These are phyloP conservation scores for Arctostaphylos glauca DNA, from an alignment of 148 eudicot species.

Conservation along the genomic window DNA sequence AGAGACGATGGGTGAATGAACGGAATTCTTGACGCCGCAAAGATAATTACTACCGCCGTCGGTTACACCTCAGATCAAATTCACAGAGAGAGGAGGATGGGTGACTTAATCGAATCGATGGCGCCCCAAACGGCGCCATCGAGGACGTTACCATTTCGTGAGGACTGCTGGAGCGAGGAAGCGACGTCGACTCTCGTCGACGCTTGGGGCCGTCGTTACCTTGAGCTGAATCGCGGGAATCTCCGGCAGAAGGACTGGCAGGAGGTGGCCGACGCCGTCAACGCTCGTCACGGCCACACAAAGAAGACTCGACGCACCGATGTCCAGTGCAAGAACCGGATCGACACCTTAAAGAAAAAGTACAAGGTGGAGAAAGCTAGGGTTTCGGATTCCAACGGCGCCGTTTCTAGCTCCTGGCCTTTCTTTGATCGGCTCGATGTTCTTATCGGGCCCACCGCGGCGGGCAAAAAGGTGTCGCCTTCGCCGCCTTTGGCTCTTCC, in stretches of 20 bases:
- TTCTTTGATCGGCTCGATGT: slow-evolving; percentile 58
- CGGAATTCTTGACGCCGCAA: not conserved
- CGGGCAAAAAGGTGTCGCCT: slow-evolving; percentile 53
- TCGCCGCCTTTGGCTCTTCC: slow-evolving; percentile 26
- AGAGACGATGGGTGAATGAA: not conserved
- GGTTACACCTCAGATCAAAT: not conserved
- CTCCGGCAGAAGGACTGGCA: slow-evolving; percentile 77
- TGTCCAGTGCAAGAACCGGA: slow-evolving; percentile 79
- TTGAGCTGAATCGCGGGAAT: slow-evolving; percentile 55
- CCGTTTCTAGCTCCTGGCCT: slow-evolving; percentile 57
- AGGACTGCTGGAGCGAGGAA: slow-evolving; percentile 74
- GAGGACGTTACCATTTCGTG: slow-evolving; percentile 39
- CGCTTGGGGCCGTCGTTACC: slow-evolving; percentile 62
- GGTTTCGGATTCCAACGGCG: slow-evolving; percentile 29
- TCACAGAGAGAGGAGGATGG: slow-evolving; percentile 25
- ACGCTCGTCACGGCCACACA: slow-evolving; percentile 36
- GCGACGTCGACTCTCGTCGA: slow-evolving; percentile 65
- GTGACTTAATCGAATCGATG: slow-evolving; percentile 34
- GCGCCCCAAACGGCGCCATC: slow-evolving; percentile 19
- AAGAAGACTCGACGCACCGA: slow-evolving; percentile 50
- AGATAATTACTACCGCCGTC: not conserved
- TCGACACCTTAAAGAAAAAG: slow-evolving; percentile 81
- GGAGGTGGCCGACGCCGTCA: slow-evolving; percentile 71
- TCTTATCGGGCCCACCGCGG: slow-evolving; percentile 43
- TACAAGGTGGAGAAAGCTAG: slow-evolving; percentile 65